phyloP scores from a whole-genome alignment of 2,329 filamentous ascomycete species.

The Fonsecaea pugnacius region DNA sequence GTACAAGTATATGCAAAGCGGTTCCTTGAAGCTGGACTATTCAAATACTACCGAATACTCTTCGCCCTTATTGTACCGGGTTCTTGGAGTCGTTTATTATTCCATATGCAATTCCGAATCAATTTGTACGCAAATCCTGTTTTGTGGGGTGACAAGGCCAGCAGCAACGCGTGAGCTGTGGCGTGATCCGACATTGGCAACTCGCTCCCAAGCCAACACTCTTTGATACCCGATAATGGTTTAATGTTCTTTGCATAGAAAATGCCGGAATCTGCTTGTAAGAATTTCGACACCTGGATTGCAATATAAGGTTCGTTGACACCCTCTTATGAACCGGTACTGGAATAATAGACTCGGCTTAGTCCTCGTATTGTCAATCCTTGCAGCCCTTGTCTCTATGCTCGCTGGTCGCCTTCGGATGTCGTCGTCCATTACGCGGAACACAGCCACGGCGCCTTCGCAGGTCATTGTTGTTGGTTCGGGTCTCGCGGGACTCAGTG shows the following conservation, averaged over 20 bases:
- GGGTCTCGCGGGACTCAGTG: constrained; percentile 66
- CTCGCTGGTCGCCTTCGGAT: constrained; percentile 7
- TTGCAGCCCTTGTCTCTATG: constrained; percentile 18
- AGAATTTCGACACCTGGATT: too few species aligned
- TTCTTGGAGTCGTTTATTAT: background rate
- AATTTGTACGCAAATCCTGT: background rate
- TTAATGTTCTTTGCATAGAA: background rate
- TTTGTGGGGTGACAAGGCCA: constrained; percentile 1
- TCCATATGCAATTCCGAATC: background rate
- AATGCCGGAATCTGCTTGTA: background rate
- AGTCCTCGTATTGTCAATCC: constrained; percentile 3
- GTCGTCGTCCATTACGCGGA: constrained; percentile 7
- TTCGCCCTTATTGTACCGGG: too few species aligned
- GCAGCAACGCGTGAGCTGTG: background rate
- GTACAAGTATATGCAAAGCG: too few species aligned
- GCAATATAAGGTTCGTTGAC: too few species aligned
- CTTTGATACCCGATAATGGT: background rate
- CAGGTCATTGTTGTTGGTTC: constrained; percentile 66
- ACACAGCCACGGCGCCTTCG: background rate
- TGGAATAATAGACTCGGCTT: background rate
- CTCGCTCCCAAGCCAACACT: background rate
- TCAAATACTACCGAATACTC: too few species aligned
- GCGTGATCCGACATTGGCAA: background rate
- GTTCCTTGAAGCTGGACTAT: too few species aligned
- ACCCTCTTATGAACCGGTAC: constrained; percentile 4